phyloP scores from a whole-genome alignment of 495 filamentous ascomycete genomes.

The Neurospora sp. region DNA sequence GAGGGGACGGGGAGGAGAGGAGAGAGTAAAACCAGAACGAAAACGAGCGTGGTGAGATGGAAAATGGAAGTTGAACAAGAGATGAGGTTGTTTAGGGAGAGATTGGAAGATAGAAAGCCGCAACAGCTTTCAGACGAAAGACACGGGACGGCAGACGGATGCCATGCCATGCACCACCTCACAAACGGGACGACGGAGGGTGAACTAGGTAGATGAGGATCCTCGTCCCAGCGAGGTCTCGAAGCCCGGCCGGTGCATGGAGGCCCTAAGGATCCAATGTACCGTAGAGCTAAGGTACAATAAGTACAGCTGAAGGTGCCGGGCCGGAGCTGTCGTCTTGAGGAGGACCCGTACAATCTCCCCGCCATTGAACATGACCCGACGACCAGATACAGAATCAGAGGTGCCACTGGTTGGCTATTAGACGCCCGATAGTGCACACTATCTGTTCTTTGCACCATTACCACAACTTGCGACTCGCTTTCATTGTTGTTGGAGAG shows the following conservation, averaged over 20 bases:
- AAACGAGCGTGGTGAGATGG: conserved; percentile 8
- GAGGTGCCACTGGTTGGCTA: background rate
- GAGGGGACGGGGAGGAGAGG: background rate
- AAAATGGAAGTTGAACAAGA: background rate
- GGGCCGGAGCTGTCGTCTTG: background rate
- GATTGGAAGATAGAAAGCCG: background rate
- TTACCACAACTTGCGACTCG: background rate
- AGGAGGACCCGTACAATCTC: background rate
- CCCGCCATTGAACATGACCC: background rate
- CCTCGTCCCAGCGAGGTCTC: background rate
- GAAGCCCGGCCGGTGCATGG: background rate
- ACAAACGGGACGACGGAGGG: background rate
- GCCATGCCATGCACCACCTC: background rate
- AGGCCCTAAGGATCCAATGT: background rate
- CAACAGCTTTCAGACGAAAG: background rate
- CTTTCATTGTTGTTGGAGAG: background rate
- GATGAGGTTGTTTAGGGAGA: background rate
- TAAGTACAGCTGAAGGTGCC: background rate
- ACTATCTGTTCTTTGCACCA: background rate
- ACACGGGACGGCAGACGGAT: background rate
- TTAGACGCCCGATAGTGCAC: background rate
- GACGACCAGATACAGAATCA: background rate
- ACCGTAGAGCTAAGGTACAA: background rate
- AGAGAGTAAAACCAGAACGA: background rate
- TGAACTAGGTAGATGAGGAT: background rate